Percentiles rank a stretch among this genome's conserved stretches.
Evolutionary conservation across 441 rosid species (phyloP).

Genomic region (Kokia cookei): DNA sequence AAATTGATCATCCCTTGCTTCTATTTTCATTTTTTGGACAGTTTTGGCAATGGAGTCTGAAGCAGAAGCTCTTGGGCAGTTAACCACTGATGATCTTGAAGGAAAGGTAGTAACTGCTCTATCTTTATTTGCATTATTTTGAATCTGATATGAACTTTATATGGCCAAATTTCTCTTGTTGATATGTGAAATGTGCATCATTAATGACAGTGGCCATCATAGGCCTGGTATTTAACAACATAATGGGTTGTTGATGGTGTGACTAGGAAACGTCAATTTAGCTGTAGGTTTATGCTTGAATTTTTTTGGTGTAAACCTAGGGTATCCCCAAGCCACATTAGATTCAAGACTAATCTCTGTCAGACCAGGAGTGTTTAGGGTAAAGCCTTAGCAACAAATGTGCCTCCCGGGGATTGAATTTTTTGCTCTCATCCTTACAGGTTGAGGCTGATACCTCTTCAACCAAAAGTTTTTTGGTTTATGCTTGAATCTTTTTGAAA

Average conservation of each 20-base stretch:
- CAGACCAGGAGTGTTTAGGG: too few species aligned
- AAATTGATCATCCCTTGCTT: not conserved
- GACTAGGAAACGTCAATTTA: not conserved
- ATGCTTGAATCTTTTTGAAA: not conserved
- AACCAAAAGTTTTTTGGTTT: not conserved
- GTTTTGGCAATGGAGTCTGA: conserved; percentile 82
- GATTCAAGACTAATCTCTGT: too few species aligned
- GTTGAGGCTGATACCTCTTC: too few species aligned
- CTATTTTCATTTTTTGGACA: conserved; percentile 10
- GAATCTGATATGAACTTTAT: not conserved
- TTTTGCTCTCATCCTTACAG: too few species aligned
- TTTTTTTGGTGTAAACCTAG: not conserved
- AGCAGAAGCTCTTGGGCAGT: conserved; percentile 70
- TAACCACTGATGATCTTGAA: conserved; percentile 63
- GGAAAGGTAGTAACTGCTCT: conserved; percentile 49
- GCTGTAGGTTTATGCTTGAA: not conserved
- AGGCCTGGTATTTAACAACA: not conserved
- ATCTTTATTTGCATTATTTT: not conserved
- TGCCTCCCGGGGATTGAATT: too few species aligned
- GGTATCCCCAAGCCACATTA: too few species aligned
- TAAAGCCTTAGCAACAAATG: too few species aligned
- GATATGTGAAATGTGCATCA: not conserved
- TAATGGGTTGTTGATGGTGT: not conserved
- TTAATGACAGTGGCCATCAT: not conserved
- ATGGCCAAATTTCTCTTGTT: not conserved